phyloP scores from a whole-genome alignment of 139 green algal species.

The Pedinophyceae sp. region DNA sequence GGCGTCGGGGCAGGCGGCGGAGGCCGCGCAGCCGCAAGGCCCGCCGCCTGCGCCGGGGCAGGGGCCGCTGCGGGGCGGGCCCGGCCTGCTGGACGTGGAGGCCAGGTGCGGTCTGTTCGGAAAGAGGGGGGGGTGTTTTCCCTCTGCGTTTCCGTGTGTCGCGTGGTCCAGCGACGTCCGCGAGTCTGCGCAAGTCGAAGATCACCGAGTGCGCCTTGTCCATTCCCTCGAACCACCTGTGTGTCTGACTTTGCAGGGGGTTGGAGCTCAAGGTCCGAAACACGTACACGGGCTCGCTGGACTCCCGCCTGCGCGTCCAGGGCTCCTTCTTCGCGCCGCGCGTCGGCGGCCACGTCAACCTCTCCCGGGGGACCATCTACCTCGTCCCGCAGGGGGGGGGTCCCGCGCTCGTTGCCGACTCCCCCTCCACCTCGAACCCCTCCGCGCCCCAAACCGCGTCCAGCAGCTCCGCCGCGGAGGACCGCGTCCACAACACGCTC shows the following conservation, averaged over 20 bases:
- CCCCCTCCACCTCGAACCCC: not conserved
- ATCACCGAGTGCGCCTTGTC: no score
- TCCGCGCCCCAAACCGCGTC: not conserved
- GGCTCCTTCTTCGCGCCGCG: slow-evolving; percentile 34
- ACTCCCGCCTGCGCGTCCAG: slow-evolving; percentile 32
- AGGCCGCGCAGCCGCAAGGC: slow-evolving; percentile 1
- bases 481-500: no score
- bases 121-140: no score
- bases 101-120: no score
- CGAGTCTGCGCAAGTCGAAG: no score
- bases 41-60: not conserved
- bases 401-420: not conserved
- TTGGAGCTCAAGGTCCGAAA: slow-evolving; percentile 53
- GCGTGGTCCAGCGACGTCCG: no score
- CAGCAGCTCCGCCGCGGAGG: no score
- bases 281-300: slow-evolving; percentile 44
- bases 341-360: slow-evolving; percentile 38
- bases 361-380: slow-evolving; percentile 44
- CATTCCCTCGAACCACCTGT: not conserved
- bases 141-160: no score
- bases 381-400: slow-evolving; percentile 28
- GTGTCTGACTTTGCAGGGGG: no score
- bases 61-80: not conserved
- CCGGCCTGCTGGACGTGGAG: slow-evolving; percentile 23
- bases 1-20: not conserved